These are phyloP conservation scores for Lipomyces lipofer DNA, from an alignment of 805 yeast genomes.

Conservation along the genomic window DNA sequence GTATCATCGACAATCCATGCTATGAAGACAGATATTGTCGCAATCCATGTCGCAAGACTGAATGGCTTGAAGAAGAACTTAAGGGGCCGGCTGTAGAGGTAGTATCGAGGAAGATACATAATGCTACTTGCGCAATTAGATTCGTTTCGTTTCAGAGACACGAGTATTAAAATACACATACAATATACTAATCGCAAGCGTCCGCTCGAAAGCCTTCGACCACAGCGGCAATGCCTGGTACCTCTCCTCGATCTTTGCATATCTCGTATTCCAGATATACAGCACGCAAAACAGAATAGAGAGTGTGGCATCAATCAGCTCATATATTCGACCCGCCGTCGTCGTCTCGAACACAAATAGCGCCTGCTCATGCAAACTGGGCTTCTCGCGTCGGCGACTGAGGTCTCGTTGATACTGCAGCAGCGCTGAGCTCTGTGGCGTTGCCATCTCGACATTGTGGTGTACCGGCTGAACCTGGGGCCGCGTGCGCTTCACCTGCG, in stretches of 20 bases:
- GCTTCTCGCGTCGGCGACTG: constrained; percentile 9
- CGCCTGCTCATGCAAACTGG: constrained; percentile 10
- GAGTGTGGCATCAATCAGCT: constrained; percentile 8
- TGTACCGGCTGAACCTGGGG: not conserved
- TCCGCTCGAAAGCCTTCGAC: constrained; percentile 13
- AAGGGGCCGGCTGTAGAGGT: not conserved
- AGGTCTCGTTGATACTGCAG: constrained; percentile 10
- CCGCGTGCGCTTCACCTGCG: not conserved
- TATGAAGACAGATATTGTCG: constrained; percentile 7
- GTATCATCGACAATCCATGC: constrained; percentile 18
- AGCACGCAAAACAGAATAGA: constrained; percentile 2
- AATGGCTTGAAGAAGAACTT: not conserved
- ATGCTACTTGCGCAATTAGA: not conserved
- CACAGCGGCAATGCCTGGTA: constrained; percentile 15
- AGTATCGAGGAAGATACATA: constrained; percentile 16
- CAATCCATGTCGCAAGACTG: constrained; percentile 5
- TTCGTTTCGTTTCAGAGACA: not conserved
- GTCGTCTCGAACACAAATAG: constrained; percentile 16
- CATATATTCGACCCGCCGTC: constrained; percentile 14
- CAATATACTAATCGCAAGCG: constrained; percentile 7
- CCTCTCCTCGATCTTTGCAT: constrained; percentile 5
- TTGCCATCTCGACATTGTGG: not conserved
- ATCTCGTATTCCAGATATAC: constrained; percentile 18
- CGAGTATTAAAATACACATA: not conserved
- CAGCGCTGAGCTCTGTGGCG: constrained; percentile 8